Evolutionary conservation across 2,329 filamentous ascomycete species (phyloP).

Genomic region (Phoma sp.): DNA sequence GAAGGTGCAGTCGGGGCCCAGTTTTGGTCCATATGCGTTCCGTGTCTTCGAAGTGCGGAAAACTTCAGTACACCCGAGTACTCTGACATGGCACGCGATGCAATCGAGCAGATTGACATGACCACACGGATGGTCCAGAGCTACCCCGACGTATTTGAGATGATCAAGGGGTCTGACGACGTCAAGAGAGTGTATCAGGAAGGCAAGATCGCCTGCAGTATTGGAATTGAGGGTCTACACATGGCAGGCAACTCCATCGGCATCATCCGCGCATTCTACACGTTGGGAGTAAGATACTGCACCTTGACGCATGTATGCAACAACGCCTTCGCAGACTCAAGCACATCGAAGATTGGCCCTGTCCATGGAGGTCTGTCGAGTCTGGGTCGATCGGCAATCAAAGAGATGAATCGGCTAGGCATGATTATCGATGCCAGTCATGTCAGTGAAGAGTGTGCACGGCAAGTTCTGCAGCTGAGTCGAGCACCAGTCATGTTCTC

Average conservation of each 20-base stretch:
- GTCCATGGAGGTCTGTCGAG: slow-evolving; percentile 68
- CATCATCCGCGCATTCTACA: slow-evolving; percentile 75
- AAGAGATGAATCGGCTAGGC: slow-evolving; percentile 90
- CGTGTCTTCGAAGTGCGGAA: neutral
- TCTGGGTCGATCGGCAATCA: slow-evolving; percentile 70
- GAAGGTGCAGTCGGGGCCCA: slow-evolving; percentile 1
- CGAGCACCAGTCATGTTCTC: slow-evolving; percentile 13
- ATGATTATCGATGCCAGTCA: slow-evolving; percentile 90
- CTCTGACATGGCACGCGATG: slow-evolving; percentile 1
- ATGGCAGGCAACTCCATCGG: slow-evolving; percentile 85
- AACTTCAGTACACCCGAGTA: slow-evolving; percentile 1
- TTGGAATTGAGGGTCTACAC: slow-evolving; percentile 69
- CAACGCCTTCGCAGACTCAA: slow-evolving; percentile 78
- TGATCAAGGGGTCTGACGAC: neutral
- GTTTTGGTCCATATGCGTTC: neutral
- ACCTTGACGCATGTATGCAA: slow-evolving; percentile 93
- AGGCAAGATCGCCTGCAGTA: neutral
- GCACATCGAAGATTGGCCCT: slow-evolving; percentile 38
- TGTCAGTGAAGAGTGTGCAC: slow-evolving; percentile 79
- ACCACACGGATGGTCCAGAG: slow-evolving; percentile 1
- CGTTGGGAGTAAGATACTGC: slow-evolving; percentile 81
- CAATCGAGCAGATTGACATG: neutral
- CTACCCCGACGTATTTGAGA: neutral
- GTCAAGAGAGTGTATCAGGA: neutral
- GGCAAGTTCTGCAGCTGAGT: slow-evolving; percentile 69